phyloP scores from a whole-genome alignment of 768 basidiomycete genomes.

The Pisolithus orientalis region DNA sequence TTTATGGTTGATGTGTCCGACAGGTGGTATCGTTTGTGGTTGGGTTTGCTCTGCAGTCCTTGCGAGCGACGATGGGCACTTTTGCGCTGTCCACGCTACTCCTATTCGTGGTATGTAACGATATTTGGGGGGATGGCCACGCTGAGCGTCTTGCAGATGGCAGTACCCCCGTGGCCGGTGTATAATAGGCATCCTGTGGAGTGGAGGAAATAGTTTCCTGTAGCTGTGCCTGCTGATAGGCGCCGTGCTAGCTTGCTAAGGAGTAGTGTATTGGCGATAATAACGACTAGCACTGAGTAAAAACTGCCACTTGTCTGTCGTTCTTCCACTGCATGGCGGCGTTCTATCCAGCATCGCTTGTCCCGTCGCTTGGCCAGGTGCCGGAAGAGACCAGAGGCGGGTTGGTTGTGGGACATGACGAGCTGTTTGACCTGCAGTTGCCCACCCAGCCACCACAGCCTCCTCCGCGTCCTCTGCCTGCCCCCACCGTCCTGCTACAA shows the following conservation, averaged over 20 bases:
- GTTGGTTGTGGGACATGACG: constrained; percentile 54
- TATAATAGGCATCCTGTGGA: constrained; percentile 54
- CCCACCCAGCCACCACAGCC: constrained; percentile 17
- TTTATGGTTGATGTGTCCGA: background rate
- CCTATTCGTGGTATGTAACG: constrained; percentile 15
- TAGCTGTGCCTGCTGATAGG: background rate
- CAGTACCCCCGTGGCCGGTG: constrained; percentile 66
- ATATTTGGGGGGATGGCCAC: background rate
- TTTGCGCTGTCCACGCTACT: constrained; percentile 15
- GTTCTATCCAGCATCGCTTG: constrained; percentile 46
- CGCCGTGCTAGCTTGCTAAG: no score
- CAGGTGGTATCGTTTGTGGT: constrained; percentile 26
- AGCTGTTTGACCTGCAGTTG: constrained; percentile 54
- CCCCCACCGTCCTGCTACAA: constrained; percentile 2
- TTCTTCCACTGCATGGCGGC: constrained; percentile 16
- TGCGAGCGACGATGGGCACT: constrained; percentile 19
- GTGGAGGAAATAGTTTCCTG: constrained; percentile 43
- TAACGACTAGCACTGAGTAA: no score
- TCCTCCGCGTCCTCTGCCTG: constrained; percentile 29
- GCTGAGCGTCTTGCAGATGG: constrained; percentile 31
- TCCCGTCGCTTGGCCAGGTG: constrained; percentile 40
- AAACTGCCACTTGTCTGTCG: background rate
- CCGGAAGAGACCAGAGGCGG: constrained; percentile 42
- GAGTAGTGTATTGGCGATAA: no score
- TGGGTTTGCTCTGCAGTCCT: constrained; percentile 24